These are phyloP conservation scores for Celoporthe dispersa DNA, from an alignment of 2,329 filamentous ascomycete species.

Conservation along the genomic window DNA sequence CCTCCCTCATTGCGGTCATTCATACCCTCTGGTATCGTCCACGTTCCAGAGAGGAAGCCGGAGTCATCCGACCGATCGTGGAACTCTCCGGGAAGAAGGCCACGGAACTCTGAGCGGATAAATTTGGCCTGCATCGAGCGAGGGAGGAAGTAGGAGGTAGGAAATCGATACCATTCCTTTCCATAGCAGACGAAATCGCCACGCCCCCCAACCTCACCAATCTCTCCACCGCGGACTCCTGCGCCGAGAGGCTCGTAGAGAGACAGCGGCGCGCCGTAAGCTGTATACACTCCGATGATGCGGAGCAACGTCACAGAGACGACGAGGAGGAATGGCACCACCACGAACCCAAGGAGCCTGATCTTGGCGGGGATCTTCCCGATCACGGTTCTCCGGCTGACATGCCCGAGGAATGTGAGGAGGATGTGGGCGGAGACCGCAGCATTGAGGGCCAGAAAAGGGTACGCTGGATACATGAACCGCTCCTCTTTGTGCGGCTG, in stretches of 20 bases:
- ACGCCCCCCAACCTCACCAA: slow-evolving; percentile 52
- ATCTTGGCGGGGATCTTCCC: slow-evolving; percentile 75
- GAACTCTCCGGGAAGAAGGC: slow-evolving; percentile 89
- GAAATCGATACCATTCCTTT: slow-evolving; percentile 99
- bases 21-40: slow-evolving; percentile 80
- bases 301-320: slow-evolving; percentile 45
- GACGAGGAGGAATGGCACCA: slow-evolving; percentile 57
- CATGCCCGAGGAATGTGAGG: slow-evolving; percentile 73
- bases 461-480: slow-evolving; percentile 98
- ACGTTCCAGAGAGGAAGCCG: slow-evolving; percentile 81
- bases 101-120: slow-evolving; percentile 85
- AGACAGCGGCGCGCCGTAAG: slow-evolving; percentile 79
- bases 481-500: slow-evolving; percentile 98
- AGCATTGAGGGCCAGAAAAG: slow-evolving; percentile 86
- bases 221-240: slow-evolving; percentile 47
- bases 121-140: slow-evolving; percentile 85
- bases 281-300: slow-evolving; percentile 76
- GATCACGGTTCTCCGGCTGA: slow-evolving; percentile 66
- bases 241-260: slow-evolving; percentile 72
- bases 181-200: slow-evolving; percentile 83
- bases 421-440: slow-evolving; percentile 83
- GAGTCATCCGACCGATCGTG: slow-evolving; percentile 71
- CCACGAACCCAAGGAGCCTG: slow-evolving; percentile 69
- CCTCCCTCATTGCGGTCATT: slow-evolving; percentile 91
- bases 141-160: slow-evolving; percentile 89